These are phyloP conservation scores for Verticillium nonalfalfae DNA, from an alignment of 2,329 filamentous ascomycete species.

Conservation along the genomic window DNA sequence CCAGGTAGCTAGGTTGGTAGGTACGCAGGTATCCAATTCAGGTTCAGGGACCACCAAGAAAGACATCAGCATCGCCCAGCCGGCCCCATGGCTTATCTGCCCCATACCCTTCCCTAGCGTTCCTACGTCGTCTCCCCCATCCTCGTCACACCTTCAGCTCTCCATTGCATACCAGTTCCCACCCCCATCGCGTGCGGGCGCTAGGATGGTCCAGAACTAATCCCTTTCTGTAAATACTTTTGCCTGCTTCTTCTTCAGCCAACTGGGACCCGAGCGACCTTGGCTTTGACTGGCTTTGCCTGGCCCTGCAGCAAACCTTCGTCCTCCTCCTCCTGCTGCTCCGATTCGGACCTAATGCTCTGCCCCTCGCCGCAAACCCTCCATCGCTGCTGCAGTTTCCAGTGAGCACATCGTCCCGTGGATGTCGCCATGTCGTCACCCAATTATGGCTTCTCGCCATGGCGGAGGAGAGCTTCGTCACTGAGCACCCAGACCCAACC, in stretches of 20 bases:
- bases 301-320: neutral
- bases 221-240: neutral
- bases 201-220: neutral
- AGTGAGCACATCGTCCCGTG: neutral
- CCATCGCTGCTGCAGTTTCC: neutral
- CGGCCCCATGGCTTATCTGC: neutral
- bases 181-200: neutral
- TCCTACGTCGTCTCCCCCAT: neutral
- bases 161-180: neutral
- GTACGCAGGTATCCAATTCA: neutral
- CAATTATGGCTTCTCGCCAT: conserved; percentile 38
- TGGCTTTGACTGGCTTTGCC: neutral
- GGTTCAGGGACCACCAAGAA: neutral
- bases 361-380: neutral
- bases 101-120: neutral
- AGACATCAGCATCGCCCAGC: neutral
- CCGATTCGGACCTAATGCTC: neutral
- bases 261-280: neutral
- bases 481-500: conserved; percentile 11
- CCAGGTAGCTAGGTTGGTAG: too few relatives aligned
- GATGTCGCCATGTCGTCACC: conserved; percentile 36
- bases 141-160: neutral
- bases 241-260: neutral
- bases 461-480: conserved; percentile 30
- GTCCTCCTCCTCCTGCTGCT: neutral